Percentiles rank a stretch among this genome's conserved stretches.
Evolutionary conservation across 2,329 filamentous ascomycete genomes (phyloP).

Genomic region (Aspergillus neotritici): DNA sequence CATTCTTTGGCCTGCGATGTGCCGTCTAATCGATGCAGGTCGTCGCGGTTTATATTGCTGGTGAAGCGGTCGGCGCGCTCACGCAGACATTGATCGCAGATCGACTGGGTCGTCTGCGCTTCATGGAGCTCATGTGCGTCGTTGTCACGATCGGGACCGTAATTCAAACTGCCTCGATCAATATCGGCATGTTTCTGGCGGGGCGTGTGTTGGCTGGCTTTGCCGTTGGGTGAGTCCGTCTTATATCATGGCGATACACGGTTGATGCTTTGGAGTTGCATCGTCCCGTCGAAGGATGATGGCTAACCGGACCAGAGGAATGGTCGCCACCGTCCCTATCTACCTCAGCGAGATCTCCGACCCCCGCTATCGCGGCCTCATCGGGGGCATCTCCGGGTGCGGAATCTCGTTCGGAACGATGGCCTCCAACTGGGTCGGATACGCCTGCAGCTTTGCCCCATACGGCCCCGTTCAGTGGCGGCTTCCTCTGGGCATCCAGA

Average conservation of each 20-base stretch:
- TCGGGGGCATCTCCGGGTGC: conserved; percentile 50
- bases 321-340: conserved; percentile 50
- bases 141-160: conserved; percentile 51
- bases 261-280: background rate
- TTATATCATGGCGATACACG: background rate
- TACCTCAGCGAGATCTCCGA: conserved; percentile 53
- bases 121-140: conserved; percentile 51
- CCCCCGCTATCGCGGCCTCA: conserved; percentile 46
- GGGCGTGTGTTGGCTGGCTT: conserved; percentile 46
- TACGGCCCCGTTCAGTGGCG: conserved; percentile 53
- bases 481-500: conserved; percentile 50
- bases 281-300: background rate
- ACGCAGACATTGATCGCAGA: conserved; percentile 52
- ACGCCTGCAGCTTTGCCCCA: conserved; percentile 49
- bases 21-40: conserved; percentile 32
- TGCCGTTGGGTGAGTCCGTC: conserved; percentile 39
- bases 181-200: conserved; percentile 51
- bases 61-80: conserved; percentile 52
- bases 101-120: conserved; percentile 48
- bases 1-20: background rate
- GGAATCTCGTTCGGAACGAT: conserved; percentile 54
- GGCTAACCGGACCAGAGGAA: conserved; percentile 28
- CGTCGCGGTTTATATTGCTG: conserved; percentile 55
- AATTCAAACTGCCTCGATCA: conserved; percentile 51
- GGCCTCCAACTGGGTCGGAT: conserved; percentile 55